Conservation (phyloP, 352 stramenopile species). For the Phytopythium cucurbitacearum region DNA sequence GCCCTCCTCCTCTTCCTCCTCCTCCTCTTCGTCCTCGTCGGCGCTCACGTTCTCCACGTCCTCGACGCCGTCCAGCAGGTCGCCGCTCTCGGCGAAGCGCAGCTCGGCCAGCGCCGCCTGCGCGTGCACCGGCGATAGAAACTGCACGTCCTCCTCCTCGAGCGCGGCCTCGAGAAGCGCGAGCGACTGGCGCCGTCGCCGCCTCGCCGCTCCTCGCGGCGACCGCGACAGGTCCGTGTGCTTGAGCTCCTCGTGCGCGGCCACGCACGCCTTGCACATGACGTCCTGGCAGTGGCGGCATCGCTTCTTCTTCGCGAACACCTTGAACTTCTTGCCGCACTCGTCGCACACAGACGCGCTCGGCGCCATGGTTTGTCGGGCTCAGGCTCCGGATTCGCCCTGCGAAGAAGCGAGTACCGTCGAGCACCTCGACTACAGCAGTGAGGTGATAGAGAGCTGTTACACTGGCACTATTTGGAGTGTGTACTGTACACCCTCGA, state of each 20-base stretch:
- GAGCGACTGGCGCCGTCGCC: constrained; percentile 10
- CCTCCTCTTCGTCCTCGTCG: constrained; percentile 31
- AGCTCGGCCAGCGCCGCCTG: constrained; percentile 8
- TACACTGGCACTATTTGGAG: no score
- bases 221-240: constrained; percentile 25
- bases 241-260: constrained; percentile 39
- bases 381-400: no score
- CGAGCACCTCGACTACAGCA: no score
- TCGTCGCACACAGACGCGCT: constrained; percentile 28
- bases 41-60: constrained; percentile 32
- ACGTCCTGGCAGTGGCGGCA: constrained; percentile 58
- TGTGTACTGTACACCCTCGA: no score
- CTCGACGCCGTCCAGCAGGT: constrained; percentile 37
- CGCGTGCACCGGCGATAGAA: constrained; percentile 33
- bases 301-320: constrained; percentile 66
- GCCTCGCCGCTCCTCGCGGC: background rate
- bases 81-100: constrained; percentile 19
- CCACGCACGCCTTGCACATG: constrained; percentile 57
- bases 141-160: constrained; percentile 30
- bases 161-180: background rate
- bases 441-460: no score
- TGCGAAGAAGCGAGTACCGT: no score
- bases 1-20: constrained; percentile 36
- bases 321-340: constrained; percentile 75
- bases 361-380: background rate